Evolutionary conservation across 1,139 yeast genomes (phyloP).

Genomic region (Saccharomyces pastorianus): DNA sequence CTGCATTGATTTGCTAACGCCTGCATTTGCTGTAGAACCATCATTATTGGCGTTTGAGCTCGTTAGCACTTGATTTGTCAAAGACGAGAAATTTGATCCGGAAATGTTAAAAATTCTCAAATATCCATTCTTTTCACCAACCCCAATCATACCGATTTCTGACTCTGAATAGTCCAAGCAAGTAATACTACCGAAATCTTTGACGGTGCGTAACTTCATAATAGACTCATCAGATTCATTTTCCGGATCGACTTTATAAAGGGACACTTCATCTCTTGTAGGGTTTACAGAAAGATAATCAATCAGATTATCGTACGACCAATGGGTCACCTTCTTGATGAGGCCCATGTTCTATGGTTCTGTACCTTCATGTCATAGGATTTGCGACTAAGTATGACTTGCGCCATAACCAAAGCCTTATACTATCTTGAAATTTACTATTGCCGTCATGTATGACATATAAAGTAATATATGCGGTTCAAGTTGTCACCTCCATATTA

Average conservation of each 20-base stretch:
- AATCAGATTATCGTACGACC: constrained; percentile 26
- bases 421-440: not conserved
- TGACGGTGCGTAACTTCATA: constrained; percentile 42
- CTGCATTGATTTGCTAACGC: constrained; percentile 4
- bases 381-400: not conserved
- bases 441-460: not conserved
- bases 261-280: constrained; percentile 33
- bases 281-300: constrained; percentile 33
- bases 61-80: not conserved
- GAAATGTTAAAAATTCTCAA: constrained; percentile 58
- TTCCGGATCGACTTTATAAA: constrained; percentile 29
- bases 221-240: constrained; percentile 38
- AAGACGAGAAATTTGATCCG: constrained; percentile 1
- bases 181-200: constrained; percentile 66
- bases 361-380: not conserved
- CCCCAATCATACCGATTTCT: constrained; percentile 54
- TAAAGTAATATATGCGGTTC: too few relatives aligned
- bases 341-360: constrained; percentile 21
- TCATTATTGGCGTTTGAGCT: not conserved
- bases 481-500: too few relatives aligned
- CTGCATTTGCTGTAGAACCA: not conserved
- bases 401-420: not conserved
- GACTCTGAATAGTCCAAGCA: constrained; percentile 59
- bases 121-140: constrained; percentile 67
- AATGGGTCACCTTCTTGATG: constrained; percentile 26